Evolutionary conservation across 192 early-diverging fungal species (phyloP).

Genomic region (Coemansia sp.): DNA sequence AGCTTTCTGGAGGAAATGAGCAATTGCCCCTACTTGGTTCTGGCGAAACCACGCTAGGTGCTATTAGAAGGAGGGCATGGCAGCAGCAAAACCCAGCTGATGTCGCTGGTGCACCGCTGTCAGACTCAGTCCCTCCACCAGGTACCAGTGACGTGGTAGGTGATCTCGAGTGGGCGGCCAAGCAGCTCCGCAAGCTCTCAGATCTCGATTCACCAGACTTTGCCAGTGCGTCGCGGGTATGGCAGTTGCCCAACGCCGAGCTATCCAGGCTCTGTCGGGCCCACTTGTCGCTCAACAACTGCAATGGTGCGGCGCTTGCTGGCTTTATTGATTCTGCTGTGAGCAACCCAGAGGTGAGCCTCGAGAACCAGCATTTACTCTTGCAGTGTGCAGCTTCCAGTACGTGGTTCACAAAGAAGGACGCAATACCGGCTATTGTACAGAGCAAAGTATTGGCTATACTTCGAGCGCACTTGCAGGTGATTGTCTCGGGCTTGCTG

Average conservation of each 20-base stretch:
- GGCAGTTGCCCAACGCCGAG: conserved; percentile 28
- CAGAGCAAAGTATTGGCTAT: conserved; percentile 30
- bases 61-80: not conserved
- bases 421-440: conserved; percentile 35
- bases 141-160: not conserved
- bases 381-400: conserved; percentile 10
- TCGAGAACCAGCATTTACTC: conserved; percentile 34
- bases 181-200: conserved; percentile 16
- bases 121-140: not conserved
- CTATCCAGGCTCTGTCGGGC: conserved; percentile 17
- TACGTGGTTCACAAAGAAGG: conserved; percentile 15
- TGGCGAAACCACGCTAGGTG: not conserved
- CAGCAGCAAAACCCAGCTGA: not conserved
- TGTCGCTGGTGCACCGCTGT: not conserved
- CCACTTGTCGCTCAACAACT: conserved; percentile 13
- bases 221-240: conserved; percentile 2
- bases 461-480: conserved; percentile 12
- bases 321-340: conserved; percentile 20
- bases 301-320: conserved; percentile 13
- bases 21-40: not conserved
- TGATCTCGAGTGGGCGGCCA: conserved; percentile 19
- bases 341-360: conserved; percentile 16
- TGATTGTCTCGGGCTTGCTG: conserved; percentile 18
- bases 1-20: not conserved
- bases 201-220: conserved; percentile 16